phyloP scores from a whole-genome alignment of 2,329 filamentous ascomycete genomes.

The Fusarium tricinctum region DNA sequence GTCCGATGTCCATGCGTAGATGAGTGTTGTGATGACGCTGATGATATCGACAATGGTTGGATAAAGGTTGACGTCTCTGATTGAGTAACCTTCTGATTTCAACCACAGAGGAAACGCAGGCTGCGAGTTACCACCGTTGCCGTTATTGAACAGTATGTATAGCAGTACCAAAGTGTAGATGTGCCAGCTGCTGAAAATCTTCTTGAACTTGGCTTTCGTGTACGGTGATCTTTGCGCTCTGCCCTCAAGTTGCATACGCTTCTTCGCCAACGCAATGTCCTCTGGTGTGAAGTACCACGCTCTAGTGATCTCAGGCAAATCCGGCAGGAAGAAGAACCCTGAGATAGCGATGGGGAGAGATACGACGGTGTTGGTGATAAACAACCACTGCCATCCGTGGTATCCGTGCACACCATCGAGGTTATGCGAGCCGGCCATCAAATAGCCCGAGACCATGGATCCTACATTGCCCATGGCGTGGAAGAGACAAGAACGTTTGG shows the following conservation, averaged over 20 bases:
- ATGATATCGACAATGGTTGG: slow-evolving; percentile 72
- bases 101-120: slow-evolving; percentile 69
- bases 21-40: slow-evolving; percentile 69
- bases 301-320: slow-evolving; percentile 47
- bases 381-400: slow-evolving; percentile 62
- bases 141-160: slow-evolving; percentile 77
- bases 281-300: slow-evolving; percentile 50
- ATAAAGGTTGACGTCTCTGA: slow-evolving; percentile 64
- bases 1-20: slow-evolving; percentile 77
- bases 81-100: slow-evolving; percentile 59
- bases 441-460: slow-evolving; percentile 51
- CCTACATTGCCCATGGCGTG: slow-evolving; percentile 53
- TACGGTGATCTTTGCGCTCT: slow-evolving; percentile 58
- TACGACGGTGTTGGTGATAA: slow-evolving; percentile 56
- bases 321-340: slow-evolving; percentile 53
- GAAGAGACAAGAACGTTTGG: slow-evolving; percentile 60
- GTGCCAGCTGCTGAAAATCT: slow-evolving; percentile 75
- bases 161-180: slow-evolving; percentile 70
- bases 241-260: slow-evolving; percentile 58
- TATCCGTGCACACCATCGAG: slow-evolving; percentile 59
- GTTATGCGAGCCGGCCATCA: slow-evolving; percentile 59
- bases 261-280: slow-evolving; percentile 49
- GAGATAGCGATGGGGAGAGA: slow-evolving; percentile 53
- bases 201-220: slow-evolving; percentile 66
- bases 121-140: slow-evolving; percentile 60